Percentiles rank a stretch among this genome's conserved stretches.
These are phyloP conservation scores for Fraxinus quadrangulata DNA, from an alignment of 257 asterid species.

Conservation along the genomic window DNA sequence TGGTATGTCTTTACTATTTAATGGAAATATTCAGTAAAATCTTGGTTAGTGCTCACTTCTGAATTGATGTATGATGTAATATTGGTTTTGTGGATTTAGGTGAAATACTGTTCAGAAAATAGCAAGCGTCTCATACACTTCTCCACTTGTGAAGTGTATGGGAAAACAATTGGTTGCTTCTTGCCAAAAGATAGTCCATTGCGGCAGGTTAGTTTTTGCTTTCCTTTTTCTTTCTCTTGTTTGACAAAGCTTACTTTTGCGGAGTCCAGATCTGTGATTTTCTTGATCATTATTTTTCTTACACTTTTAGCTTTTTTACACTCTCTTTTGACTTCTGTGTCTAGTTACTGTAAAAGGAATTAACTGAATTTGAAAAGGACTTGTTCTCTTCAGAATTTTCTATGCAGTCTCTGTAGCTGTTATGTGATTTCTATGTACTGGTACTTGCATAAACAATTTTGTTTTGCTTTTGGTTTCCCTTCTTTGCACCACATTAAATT, in stretches of 20 bases:
- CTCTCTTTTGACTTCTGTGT: neutral
- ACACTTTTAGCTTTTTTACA: neutral
- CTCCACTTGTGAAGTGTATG: slow-evolving; percentile 58
- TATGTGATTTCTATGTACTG: neutral
- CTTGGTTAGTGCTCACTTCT: neutral
- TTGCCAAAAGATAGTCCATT: slow-evolving; percentile 53
- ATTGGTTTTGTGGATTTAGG: slow-evolving; percentile 46
- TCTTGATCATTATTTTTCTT: neutral
- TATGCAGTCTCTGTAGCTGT: slow-evolving; percentile 5
- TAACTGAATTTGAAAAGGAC: neutral
- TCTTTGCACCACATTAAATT: neutral
- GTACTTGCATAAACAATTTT: neutral
- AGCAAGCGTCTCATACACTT: slow-evolving; percentile 56
- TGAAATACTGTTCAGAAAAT: slow-evolving; percentile 63
- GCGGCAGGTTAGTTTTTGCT: slow-evolving; percentile 54
- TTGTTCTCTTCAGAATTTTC: neutral
- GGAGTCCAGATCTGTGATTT: neutral
- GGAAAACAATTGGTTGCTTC: slow-evolving; percentile 53
- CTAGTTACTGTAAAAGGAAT: neutral
- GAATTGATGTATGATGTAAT: slow-evolving; percentile 17
- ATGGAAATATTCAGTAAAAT: slow-evolving; percentile 13
- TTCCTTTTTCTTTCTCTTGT: slow-evolving; percentile 13
- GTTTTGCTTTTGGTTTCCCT: neutral
- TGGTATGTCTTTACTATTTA: slow-evolving; percentile 47
- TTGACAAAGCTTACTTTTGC: neutral